phyloP scores from a whole-genome alignment of 1,284 basidiomycete genomes.

The Leccinum fallax region DNA sequence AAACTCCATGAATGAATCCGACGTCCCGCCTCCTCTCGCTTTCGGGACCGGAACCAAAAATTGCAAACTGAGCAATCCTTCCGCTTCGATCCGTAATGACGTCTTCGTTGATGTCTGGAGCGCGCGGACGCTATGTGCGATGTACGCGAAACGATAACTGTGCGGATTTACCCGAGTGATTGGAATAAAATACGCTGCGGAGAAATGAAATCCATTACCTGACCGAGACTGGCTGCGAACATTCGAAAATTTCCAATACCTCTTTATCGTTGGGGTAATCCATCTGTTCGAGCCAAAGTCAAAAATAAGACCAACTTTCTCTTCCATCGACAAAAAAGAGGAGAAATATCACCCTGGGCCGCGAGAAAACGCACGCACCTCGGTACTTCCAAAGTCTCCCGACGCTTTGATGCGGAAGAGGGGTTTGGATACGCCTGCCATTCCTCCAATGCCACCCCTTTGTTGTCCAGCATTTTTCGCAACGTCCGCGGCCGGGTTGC shows the following conservation, averaged over 20 bases:
- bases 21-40: constrained; percentile 44
- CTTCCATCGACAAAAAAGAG: neutral
- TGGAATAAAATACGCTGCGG: neutral
- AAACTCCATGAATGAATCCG: constrained; percentile 80
- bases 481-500: constrained; percentile 55
- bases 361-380: constrained; percentile 48
- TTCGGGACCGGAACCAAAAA: constrained; percentile 78
- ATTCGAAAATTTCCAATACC: constrained; percentile 88
- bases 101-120: constrained; percentile 83
- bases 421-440: constrained; percentile 40
- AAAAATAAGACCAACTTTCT: neutral
- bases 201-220: constrained; percentile 49
- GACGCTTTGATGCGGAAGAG: constrained; percentile 77
- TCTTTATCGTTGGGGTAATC: constrained; percentile 92
- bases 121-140: constrained; percentile 70
- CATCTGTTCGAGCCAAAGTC: constrained; percentile 56
- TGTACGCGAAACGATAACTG: constrained; percentile 81
- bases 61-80: constrained; percentile 82
- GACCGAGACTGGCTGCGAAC: constrained; percentile 65
- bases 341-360: neutral
- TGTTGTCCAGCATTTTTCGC: constrained; percentile 10
- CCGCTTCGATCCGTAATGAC: constrained; percentile 79
- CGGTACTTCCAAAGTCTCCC: constrained; percentile 81
- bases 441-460: constrained; percentile 1
- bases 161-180: constrained; percentile 1